Conservation (phyloP, 2,329 filamentous ascomycete species). For the Clonostachys rosea region DNA sequence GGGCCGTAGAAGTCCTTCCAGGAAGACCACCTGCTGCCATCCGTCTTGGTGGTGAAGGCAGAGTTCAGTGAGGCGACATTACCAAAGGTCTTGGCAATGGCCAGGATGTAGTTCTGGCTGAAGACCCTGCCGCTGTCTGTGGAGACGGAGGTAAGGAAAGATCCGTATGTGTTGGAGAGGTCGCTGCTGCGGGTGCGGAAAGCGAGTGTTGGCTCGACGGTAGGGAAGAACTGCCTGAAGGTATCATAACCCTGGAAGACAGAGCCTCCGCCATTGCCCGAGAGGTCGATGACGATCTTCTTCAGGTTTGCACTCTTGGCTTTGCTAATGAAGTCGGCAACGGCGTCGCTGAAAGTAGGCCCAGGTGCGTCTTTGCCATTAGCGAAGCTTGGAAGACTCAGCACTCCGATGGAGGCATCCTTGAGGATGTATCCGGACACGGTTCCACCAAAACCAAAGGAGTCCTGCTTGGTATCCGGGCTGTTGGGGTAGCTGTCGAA, state of each 20-base stretch:
- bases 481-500: background rate
- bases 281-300: conserved; percentile 60
- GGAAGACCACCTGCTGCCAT: too few relatives aligned
- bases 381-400: conserved; percentile 11
- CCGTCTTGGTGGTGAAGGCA: too few relatives aligned
- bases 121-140: background rate
- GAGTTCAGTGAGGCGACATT: too few relatives aligned
- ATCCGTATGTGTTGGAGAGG: too few relatives aligned
- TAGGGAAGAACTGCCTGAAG: conserved; percentile 35
- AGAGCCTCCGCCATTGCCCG: conserved; percentile 54
- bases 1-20: background rate
- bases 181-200: conserved; percentile 1
- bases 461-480: background rate
- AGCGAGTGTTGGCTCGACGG: conserved; percentile 6
- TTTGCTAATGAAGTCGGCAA: background rate
- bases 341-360: background rate
- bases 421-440: conserved; percentile 15
- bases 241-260: conserved; percentile 39
- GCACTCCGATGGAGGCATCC: background rate
- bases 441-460: conserved; percentile 2
- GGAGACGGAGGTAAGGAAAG: background rate
- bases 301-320: conserved; percentile 39
- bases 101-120: too few relatives aligned
- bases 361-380: background rate
- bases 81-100: too few relatives aligned